Conservation (phyloP, 371 early-diverging fungal genomes). For the Actinomortierella ambigua region DNA sequence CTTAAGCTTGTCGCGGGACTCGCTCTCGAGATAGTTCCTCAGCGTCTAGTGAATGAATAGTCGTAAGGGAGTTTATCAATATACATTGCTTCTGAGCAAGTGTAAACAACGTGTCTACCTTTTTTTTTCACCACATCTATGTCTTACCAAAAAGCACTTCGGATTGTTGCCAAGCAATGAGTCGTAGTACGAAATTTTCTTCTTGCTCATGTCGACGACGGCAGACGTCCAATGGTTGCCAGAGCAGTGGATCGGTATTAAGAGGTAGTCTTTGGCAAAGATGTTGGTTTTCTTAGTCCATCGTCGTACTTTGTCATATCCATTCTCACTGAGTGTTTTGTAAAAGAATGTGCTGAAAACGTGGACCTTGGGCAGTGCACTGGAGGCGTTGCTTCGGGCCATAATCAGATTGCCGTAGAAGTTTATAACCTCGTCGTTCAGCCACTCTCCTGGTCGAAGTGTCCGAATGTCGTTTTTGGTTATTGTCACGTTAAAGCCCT, state of each 20-base stretch:
- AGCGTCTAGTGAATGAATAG: constrained; percentile 47
- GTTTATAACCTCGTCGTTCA: constrained; percentile 94
- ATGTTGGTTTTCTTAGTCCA: constrained; percentile 88
- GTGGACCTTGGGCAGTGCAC: constrained; percentile 64
- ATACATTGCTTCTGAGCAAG: too few relatives aligned
- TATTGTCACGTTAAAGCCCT: constrained; percentile 67
- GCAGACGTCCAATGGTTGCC: constrained; percentile 90
- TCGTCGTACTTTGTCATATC: constrained; percentile 76
- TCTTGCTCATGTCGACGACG: constrained; percentile 74
- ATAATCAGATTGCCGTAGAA: constrained; percentile 84
- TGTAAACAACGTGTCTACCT: too few relatives aligned
- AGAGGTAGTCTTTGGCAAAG: constrained; percentile 77
- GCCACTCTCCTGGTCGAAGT: constrained; percentile 79
- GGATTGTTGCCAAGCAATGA: constrained; percentile 73
- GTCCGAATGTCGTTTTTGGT: constrained; percentile 71
- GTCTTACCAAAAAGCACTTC: constrained; percentile 51
- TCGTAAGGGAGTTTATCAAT: too few relatives aligned
- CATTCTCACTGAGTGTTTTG: constrained; percentile 67
- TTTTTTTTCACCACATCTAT: too few relatives aligned
- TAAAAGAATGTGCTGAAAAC: constrained; percentile 92
- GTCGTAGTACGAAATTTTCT: constrained; percentile 84
- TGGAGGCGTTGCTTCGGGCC: constrained; percentile 58
- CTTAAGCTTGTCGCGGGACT: constrained; percentile 77
- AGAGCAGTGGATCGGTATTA: constrained; percentile 90
- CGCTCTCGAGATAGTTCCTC: constrained; percentile 70